Evolutionary conservation across 768 basidiomycete genomes (phyloP), one percentile per base, ranked within the genome.

Genomic region (Phaeotremella fagi): DNA sequence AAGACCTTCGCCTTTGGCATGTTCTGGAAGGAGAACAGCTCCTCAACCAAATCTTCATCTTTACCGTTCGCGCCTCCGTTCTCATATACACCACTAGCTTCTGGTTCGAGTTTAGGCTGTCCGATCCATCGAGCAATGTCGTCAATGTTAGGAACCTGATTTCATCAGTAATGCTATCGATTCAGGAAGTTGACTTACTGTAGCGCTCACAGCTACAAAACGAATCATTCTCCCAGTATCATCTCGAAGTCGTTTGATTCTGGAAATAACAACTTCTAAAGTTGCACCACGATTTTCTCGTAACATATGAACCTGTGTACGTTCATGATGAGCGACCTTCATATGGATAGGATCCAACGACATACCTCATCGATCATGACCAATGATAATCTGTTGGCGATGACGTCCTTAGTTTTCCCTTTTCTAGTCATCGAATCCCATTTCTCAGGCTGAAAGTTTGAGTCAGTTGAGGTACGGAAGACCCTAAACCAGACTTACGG

Each of bases 111-210:
- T 0, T 24, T 33, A 1, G 51, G 37, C 3, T 50, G 54, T n/a
- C 85, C 84, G 42, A 98, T 84, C 94, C 94, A 99, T 49, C 76
- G 73, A 1, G 90, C 90, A 26, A 99, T 83, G 59, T 99, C 94
- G 24, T 82, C 78, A 46, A 91, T 86, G 63, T 99, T 98, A 0
- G 94, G 94, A 0, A 73, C 67, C 66, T 64, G 37, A 25, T 28
- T 29, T 26, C 12, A 18, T 14, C 41, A 12, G 25, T 1, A 48
- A 18, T 14, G 11, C 1, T 33, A 16, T n/a, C n/a, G 16, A 3
- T 7, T 44, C 22, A 9, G n/a, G 25, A 6, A 11, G 12, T 14
- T 14, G 5, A 49, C 59, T 45, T 12, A 90, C 86, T 0, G 94
- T 97, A 4, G 94, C 94, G 0, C 90, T 94, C 33, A 97, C 82